These are phyloP conservation scores for Ophiostoma montium DNA, from an alignment of 2,329 filamentous ascomycete genomes.

Conservation along the genomic window DNA sequence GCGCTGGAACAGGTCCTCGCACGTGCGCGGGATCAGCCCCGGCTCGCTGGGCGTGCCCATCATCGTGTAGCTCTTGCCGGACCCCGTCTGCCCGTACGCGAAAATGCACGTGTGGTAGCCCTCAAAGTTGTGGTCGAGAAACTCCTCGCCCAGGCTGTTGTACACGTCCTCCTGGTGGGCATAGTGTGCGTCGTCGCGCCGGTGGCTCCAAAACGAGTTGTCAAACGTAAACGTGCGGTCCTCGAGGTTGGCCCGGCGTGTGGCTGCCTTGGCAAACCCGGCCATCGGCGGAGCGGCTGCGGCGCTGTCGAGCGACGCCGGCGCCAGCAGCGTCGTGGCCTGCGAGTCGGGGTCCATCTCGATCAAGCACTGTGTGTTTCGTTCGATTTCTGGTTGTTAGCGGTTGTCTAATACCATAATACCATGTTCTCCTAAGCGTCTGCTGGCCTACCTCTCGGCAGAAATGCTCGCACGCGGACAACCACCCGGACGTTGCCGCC, in stretches of 20 bases:
- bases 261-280: constrained; percentile 17
- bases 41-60: constrained; percentile 97
- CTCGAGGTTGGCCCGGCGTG: constrained; percentile 12
- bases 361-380: constrained; percentile 71
- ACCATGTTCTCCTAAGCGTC: background rate
- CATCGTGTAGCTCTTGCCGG: constrained; percentile 90
- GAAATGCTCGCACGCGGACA: constrained; percentile 65
- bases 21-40: constrained; percentile 93
- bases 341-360: constrained; percentile 83
- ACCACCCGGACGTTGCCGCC: constrained; percentile 74
- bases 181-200: constrained; percentile 65
- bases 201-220: constrained; percentile 95
- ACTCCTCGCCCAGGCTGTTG: constrained; percentile 70
- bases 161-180: constrained; percentile 85
- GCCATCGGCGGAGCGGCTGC: background rate
- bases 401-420: too few species aligned
- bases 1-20: constrained; percentile 90
- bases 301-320: constrained; percentile 24
- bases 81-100: constrained; percentile 94
- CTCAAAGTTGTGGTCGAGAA: constrained; percentile 94
- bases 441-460: constrained; percentile 51
- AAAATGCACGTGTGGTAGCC: constrained; percentile 99
- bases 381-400: constrained; percentile 55
- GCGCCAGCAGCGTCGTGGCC: constrained; percentile 65
- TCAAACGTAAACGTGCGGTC: constrained; percentile 68